These are phyloP conservation scores for Berkeleyomyces basicola DNA, from an alignment of 2,329 filamentous ascomycete genomes.

Conservation along the genomic window DNA sequence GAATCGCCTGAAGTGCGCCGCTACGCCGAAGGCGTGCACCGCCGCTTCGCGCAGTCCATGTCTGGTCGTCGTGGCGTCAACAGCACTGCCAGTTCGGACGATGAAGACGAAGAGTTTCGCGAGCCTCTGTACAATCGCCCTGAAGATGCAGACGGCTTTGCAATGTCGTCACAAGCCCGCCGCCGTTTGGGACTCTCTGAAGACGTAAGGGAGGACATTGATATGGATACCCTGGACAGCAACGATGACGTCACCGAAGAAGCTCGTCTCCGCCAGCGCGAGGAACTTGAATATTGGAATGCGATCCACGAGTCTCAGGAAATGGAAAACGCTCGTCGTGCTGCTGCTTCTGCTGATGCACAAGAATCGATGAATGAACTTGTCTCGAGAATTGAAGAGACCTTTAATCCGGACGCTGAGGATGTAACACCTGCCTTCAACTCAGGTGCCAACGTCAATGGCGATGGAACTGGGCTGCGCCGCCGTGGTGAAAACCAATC, in stretches of 20 bases:
- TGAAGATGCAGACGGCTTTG: constrained; percentile 48
- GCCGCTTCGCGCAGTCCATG: constrained; percentile 42
- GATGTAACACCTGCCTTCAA: constrained; percentile 42
- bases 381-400: constrained; percentile 41
- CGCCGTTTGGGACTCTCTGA: constrained; percentile 17
- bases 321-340: constrained; percentile 19
- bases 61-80: constrained; percentile 27
- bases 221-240: not conserved
- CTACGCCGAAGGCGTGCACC: constrained; percentile 43
- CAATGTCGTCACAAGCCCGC: constrained; percentile 31
- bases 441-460: constrained; percentile 31
- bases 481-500: constrained; percentile 27
- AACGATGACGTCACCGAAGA: constrained; percentile 45
- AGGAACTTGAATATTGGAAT: constrained; percentile 52
- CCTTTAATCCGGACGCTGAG: constrained; percentile 33
- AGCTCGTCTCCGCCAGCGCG: constrained; percentile 41
- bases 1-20: constrained; percentile 47
- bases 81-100: constrained; percentile 26
- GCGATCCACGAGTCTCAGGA: constrained; percentile 34
- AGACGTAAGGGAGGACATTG: not conserved
- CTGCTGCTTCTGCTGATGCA: constrained; percentile 12
- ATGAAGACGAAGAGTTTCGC: constrained; percentile 22
- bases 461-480: constrained; percentile 27
- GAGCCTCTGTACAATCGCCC: constrained; percentile 47
- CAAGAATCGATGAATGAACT: constrained; percentile 14